These are phyloP conservation scores for Gynochthodes officinalis DNA, from an alignment of 257 asterid species.

Conservation along the genomic window DNA sequence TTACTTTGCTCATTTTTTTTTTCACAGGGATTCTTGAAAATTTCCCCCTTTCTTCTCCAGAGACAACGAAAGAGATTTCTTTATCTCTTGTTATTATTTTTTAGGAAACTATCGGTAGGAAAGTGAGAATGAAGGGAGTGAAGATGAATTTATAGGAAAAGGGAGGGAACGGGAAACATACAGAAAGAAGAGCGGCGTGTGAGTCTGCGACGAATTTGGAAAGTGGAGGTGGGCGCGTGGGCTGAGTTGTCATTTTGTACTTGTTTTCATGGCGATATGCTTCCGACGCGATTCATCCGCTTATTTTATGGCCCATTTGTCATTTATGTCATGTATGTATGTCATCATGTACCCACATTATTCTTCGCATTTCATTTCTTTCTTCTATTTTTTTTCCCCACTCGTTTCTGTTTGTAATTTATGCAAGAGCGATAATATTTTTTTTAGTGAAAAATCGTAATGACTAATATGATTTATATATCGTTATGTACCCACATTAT, in stretches of 20 bases:
- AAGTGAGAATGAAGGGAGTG: neutral
- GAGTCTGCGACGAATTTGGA: neutral
- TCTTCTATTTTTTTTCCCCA: too few species aligned
- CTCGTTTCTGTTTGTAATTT: too few species aligned
- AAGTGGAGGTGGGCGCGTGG: neutral
- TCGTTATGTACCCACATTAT: too few species aligned
- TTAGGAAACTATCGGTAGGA: neutral
- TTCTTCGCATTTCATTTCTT: too few species aligned
- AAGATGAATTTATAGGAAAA: neutral
- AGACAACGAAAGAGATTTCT: neutral
- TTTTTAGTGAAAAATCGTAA: too few species aligned
- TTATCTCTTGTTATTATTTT: neutral
- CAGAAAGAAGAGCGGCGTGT: neutral
- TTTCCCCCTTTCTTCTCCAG: neutral
- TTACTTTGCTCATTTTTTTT: slow-evolving; percentile 23
- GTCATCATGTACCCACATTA: too few species aligned
- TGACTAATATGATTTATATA: too few species aligned
- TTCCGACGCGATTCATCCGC: too few species aligned
- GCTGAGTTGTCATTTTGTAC: slow-evolving; percentile 7
- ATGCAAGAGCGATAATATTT: too few species aligned
- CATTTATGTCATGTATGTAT: too few species aligned
- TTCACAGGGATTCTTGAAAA: neutral
- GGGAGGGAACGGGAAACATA: neutral
- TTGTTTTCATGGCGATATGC: too few species aligned
- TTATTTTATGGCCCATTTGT: too few species aligned